Evolutionary conservation across 2,329 filamentous ascomycete genomes (phyloP).

Genomic region (Paecilomyces dactylethromorphus): DNA sequence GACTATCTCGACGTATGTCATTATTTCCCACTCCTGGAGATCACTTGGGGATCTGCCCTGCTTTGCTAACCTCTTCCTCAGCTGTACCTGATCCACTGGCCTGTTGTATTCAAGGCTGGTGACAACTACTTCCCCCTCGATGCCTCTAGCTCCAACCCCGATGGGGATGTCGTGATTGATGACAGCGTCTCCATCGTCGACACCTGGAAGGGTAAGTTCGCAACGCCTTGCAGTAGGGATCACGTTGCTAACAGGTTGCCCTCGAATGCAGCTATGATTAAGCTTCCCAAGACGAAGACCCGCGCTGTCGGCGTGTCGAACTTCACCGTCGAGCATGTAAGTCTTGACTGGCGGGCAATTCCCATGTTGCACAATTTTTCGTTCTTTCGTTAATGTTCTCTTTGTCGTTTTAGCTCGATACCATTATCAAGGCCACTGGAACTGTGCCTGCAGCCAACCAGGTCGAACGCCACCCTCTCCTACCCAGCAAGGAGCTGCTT

Average conservation of each 20-base stretch:
- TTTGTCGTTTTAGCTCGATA: slow-evolving; percentile 37
- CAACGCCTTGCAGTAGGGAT: not conserved
- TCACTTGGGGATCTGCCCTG: too few species aligned
- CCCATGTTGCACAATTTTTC: not conserved
- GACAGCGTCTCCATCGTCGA: slow-evolving; percentile 34
- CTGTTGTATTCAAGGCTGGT: slow-evolving; percentile 33
- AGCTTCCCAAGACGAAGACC: slow-evolving; percentile 36
- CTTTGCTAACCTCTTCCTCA: slow-evolving; percentile 8
- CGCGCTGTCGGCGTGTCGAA: slow-evolving; percentile 38
- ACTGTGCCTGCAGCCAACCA: slow-evolving; percentile 62
- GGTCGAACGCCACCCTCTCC: slow-evolving; percentile 63
- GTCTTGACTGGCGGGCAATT: slow-evolving; percentile 1
- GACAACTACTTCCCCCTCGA: slow-evolving; percentile 41
- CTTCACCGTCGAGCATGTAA: slow-evolving; percentile 30
- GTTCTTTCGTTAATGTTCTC: not conserved
- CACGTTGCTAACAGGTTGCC: not conserved
- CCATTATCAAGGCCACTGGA: slow-evolving; percentile 46
- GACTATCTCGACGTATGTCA: slow-evolving; percentile 50
- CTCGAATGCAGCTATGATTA: slow-evolving; percentile 31
- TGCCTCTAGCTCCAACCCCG: slow-evolving; percentile 27
- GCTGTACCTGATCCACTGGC: slow-evolving; percentile 43
- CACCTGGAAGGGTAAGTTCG: slow-evolving; percentile 34
- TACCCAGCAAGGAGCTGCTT: slow-evolving; percentile 55
- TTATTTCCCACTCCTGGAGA: slow-evolving; percentile 6
- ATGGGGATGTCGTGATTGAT: slow-evolving; percentile 40